A percentile compares a stretch with the other conserved stretches of the same genome.
Conservation (phyloP, 208 protist genomes). For the Leishmania martiniquensis region DNA sequence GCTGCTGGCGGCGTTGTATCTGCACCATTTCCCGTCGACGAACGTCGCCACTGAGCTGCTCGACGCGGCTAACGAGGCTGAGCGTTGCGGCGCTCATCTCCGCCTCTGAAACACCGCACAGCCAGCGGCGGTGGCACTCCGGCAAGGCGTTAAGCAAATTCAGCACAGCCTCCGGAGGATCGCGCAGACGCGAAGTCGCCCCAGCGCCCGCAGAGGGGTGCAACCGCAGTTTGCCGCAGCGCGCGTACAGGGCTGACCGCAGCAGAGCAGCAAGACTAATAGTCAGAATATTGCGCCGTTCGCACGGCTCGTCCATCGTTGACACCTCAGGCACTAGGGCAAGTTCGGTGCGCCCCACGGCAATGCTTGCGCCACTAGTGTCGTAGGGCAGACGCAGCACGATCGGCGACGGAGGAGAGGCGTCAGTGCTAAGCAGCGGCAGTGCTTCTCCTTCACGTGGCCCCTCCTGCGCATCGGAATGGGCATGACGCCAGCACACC, state of each 20-base stretch:
- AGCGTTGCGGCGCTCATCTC: conserved; percentile 22
- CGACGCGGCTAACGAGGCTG: conserved; percentile 12
- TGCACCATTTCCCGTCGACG: conserved; percentile 32
- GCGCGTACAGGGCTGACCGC: conserved; percentile 46
- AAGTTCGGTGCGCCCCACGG: conserved; percentile 58
- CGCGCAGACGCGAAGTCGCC: neutral
- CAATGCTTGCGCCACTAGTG: conserved; percentile 51
- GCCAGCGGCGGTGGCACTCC: conserved; percentile 34
- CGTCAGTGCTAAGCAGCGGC: conserved; percentile 41
- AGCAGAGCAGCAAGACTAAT: conserved; percentile 41
- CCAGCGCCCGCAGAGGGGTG: neutral
- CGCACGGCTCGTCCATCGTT: neutral
- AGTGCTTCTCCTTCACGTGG: conserved; percentile 28
- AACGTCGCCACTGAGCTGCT: conserved; percentile 5
- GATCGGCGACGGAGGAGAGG: conserved; percentile 51
- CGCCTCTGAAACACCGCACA: conserved; percentile 22
- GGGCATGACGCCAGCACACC: conserved; percentile 43
- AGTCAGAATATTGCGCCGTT: conserved; percentile 20
- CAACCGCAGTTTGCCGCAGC: conserved; percentile 25
- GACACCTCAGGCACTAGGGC: conserved; percentile 52
- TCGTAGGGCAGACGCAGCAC: conserved; percentile 72
- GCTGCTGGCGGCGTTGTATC: conserved; percentile 27
- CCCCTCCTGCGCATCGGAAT: neutral
- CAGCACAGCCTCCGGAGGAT: conserved; percentile 5
- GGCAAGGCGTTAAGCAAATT: conserved; percentile 34